These are phyloP conservation scores for Clavispora phyllophila DNA, from an alignment of 805 yeast genomes.

Conservation along the genomic window DNA sequence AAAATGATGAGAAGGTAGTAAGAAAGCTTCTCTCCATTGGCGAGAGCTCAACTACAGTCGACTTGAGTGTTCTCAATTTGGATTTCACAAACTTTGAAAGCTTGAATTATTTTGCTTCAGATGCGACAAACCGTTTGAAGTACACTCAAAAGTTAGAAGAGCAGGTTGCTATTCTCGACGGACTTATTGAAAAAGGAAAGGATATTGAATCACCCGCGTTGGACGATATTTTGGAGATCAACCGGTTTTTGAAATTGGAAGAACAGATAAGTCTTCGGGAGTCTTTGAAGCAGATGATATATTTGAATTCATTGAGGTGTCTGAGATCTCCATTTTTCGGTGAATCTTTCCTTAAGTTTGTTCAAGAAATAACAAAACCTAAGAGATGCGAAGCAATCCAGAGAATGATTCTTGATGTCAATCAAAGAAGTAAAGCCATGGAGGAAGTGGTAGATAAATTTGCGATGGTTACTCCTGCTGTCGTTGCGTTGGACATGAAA, in stretches of 20 bases:
- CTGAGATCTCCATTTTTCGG: constrained; percentile 66
- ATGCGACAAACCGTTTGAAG: constrained; percentile 39
- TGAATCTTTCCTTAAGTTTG: constrained; percentile 41
- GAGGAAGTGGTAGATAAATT: constrained; percentile 59
- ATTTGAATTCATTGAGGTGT: constrained; percentile 64
- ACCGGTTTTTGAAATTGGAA: constrained; percentile 48
- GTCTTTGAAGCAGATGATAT: constrained; percentile 49
- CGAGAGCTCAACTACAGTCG: constrained; percentile 21
- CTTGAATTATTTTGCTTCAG: constrained; percentile 43
- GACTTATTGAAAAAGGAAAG: constrained; percentile 25
- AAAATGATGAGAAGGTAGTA: constrained; percentile 23
- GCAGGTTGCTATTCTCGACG: constrained; percentile 40
- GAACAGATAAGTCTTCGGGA: constrained; percentile 51
- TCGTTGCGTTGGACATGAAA: constrained; percentile 68
- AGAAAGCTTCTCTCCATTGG: constrained; percentile 14
- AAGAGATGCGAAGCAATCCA: constrained; percentile 21
- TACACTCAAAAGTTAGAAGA: constrained; percentile 43
- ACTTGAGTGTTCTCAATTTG: constrained; percentile 58
- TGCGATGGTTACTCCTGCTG: constrained; percentile 86
- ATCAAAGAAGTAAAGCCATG: constrained; percentile 30
- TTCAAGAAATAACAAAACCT: constrained; percentile 1
- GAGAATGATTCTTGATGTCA: constrained; percentile 21
- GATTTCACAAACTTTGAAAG: constrained; percentile 45
- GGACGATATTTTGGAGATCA: constrained; percentile 50
- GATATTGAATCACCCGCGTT: constrained; percentile 12